A percentile compares a stretch with the other conserved stretches of the same genome.
phyloP scores from a whole-genome alignment of 148 eudicot species.

The Cornus suecica region DNA sequence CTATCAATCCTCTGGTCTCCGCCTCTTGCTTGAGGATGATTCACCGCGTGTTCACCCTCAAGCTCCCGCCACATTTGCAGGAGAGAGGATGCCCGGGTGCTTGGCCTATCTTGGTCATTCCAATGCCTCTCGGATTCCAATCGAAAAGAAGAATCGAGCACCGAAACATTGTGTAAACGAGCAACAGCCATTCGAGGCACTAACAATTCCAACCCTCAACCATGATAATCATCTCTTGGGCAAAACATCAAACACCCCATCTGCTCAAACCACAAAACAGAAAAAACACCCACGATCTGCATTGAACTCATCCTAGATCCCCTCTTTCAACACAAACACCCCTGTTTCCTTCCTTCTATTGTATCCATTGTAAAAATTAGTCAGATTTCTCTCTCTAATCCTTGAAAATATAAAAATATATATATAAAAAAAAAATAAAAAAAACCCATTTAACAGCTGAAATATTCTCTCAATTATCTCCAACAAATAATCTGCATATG shows the following conservation, averaged over 20 bases:
- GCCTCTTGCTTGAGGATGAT: slow-evolving; percentile 28
- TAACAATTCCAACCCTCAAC: slow-evolving; percentile 18
- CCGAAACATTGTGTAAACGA: slow-evolving; percentile 59
- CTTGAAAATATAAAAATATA: background rate
- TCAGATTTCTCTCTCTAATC: background rate
- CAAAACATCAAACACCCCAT: slow-evolving; percentile 12
- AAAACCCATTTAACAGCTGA: background rate
- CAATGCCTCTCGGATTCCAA: slow-evolving; percentile 47
- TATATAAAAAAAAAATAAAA: background rate
- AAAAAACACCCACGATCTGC: slow-evolving; percentile 21
- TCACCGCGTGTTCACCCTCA: slow-evolving; percentile 63
- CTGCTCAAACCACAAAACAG: slow-evolving; percentile 14
- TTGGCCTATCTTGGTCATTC: slow-evolving; percentile 38
- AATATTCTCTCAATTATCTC: too few relatives aligned
- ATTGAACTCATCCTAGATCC: slow-evolving; percentile 29
- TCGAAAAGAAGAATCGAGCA: slow-evolving; percentile 43
- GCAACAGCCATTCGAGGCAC: slow-evolving; percentile 63
- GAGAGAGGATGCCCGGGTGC: slow-evolving; percentile 61
- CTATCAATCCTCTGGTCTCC: slow-evolving; percentile 31
- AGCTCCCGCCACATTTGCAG: slow-evolving; percentile 84
- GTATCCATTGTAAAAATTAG: slow-evolving; percentile 7
- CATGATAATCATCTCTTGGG: slow-evolving; percentile 21
- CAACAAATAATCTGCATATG: background rate
- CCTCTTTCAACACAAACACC: slow-evolving; percentile 7
- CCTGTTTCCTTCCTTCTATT: slow-evolving; percentile 12